A percentile compares a stretch with the other conserved stretches of the same genome.
These are phyloP conservation scores for Hydnomerulius pinastri DNA, from an alignment of 768 basidiomycete genomes.

Conservation along the genomic window DNA sequence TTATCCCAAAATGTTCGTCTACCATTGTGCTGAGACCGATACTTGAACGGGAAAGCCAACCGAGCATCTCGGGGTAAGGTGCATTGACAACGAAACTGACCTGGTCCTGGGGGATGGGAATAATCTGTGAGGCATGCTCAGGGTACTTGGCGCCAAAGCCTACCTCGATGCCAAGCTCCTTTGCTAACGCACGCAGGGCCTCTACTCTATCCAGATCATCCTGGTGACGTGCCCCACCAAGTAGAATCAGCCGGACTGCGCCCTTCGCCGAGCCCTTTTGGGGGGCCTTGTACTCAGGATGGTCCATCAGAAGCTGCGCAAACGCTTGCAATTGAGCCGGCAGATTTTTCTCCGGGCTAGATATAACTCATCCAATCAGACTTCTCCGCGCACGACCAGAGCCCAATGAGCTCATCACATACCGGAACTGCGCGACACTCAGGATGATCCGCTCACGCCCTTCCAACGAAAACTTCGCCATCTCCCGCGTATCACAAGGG, in stretches of 20 bases:
- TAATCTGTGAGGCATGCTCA: background rate
- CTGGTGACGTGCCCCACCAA: conserved; percentile 84
- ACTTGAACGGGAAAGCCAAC: conserved; percentile 71
- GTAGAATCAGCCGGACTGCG: conserved; percentile 63
- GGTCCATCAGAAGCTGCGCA: conserved; percentile 49
- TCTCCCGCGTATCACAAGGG: conserved; percentile 83
- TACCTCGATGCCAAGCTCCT: conserved; percentile 67
- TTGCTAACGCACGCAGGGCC: conserved; percentile 56
- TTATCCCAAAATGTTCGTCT: conserved; percentile 98
- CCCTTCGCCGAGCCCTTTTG: conserved; percentile 17
- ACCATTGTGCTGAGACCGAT: conserved; percentile 96
- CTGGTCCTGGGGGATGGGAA: conserved; percentile 48
- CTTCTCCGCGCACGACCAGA: background rate
- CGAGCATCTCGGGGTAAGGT: conserved; percentile 67
- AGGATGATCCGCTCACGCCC: conserved; percentile 66
- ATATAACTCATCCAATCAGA: background rate
- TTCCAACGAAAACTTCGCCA: conserved; percentile 56
- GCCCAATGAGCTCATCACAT: conserved; percentile 13
- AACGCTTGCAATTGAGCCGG: conserved; percentile 75
- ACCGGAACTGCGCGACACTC: conserved; percentile 94
- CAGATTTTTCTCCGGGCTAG: conserved; percentile 94
- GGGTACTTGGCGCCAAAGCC: conserved; percentile 15
- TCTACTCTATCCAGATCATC: conserved; percentile 73
- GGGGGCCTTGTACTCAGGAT: conserved; percentile 55
- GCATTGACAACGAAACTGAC: conserved; percentile 86